These are phyloP conservation scores for Maudiozyma pseudohumilis DNA, from an alignment of 805 yeast species.

Conservation along the genomic window DNA sequence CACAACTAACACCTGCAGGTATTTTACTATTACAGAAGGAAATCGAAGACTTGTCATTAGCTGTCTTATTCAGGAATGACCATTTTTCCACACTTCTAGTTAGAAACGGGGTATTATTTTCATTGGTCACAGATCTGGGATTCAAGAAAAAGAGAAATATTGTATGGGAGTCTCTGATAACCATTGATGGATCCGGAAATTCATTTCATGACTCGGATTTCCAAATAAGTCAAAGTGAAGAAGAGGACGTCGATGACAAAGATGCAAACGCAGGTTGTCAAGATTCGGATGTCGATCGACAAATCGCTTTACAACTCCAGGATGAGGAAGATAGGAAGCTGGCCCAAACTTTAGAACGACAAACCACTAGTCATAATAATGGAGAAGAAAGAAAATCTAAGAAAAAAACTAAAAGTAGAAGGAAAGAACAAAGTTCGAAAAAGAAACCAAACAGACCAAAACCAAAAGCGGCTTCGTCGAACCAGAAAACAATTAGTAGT, in stretches of 20 bases:
- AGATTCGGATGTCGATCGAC: constrained; percentile 27
- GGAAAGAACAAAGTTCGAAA: constrained; percentile 32
- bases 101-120: constrained; percentile 39
- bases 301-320: constrained; percentile 36
- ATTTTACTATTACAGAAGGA: constrained; percentile 34
- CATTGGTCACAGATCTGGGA: constrained; percentile 70
- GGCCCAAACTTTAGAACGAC: background rate
- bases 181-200: constrained; percentile 57
- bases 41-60: constrained; percentile 42
- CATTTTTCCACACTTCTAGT: constrained; percentile 71
- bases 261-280: background rate
- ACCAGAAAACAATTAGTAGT: too few relatives aligned
- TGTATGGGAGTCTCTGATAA: constrained; percentile 72
- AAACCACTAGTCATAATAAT: background rate
- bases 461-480: too few relatives aligned
- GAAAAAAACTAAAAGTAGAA: constrained; percentile 1
- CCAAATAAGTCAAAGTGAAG: constrained; percentile 4
- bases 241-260: background rate
- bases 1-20: constrained; percentile 70
- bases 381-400: constrained; percentile 2
- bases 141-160: constrained; percentile 37
- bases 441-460: constrained; percentile 28
- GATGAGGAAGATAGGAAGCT: constrained; percentile 40
- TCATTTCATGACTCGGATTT: constrained; percentile 58
- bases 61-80: constrained; percentile 78